A percentile compares a stretch with the other conserved stretches of the same genome.
Conservation (phyloP, 2,329 filamentous ascomycete species). For the Diaporthe ilicicola region DNA sequence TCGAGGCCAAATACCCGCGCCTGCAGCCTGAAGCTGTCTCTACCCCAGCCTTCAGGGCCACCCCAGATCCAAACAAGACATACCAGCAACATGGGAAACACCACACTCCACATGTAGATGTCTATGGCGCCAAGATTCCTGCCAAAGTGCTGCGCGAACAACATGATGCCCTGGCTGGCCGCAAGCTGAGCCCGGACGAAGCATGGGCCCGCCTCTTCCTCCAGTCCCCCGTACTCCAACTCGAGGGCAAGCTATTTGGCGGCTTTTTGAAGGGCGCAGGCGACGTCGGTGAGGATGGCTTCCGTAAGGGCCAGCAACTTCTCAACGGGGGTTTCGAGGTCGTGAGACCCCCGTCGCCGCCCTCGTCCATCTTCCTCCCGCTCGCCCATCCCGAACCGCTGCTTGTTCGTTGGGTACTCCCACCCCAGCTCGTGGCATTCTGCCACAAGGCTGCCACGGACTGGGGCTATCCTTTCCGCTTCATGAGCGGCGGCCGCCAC, state of each 20-base stretch:
- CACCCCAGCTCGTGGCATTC: constrained; percentile 3
- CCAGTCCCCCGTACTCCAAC: constrained; percentile 21
- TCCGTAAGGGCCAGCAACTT: constrained; percentile 4
- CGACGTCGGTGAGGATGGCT: constrained; percentile 9
- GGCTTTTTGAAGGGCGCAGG: background rate
- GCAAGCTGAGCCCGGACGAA: constrained; percentile 13
- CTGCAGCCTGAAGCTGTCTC: constrained; percentile 22
- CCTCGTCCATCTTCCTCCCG: background rate
- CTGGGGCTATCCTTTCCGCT: constrained; percentile 25
- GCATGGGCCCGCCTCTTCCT: constrained; percentile 24
- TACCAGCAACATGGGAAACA: background rate
- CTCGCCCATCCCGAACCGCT: constrained; percentile 14
- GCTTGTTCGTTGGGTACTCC: constrained; percentile 14
- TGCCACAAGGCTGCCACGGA: constrained; percentile 16
- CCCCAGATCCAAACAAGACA: background rate
- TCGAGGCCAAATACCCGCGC: constrained; percentile 21
- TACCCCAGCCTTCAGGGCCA: background rate
- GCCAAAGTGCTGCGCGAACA: background rate
- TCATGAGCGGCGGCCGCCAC: constrained; percentile 27
- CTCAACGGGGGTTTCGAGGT: constrained; percentile 21
- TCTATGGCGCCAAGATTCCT: constrained; percentile 14
- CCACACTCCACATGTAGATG: constrained; percentile 22
- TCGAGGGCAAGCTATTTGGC: constrained; percentile 23
- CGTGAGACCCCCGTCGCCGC: constrained; percentile 9
- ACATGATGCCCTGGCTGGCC: background rate